Conservation (phyloP, 2,329 filamentous ascomycete genomes). For the Botrytis hyacinthi region DNA sequence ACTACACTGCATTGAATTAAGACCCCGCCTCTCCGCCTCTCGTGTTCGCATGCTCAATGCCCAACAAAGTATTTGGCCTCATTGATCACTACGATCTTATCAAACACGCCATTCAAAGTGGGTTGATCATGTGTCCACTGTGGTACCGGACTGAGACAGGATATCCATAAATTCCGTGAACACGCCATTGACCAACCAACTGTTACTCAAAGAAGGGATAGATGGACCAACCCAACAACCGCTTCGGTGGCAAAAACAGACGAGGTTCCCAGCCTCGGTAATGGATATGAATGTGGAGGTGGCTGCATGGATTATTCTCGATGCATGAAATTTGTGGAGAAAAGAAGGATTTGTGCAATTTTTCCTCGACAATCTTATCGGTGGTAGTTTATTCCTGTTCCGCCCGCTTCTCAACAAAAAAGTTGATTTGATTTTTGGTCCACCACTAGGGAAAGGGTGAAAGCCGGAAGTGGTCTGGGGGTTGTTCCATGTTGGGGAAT, state of each 20-base stretch:
- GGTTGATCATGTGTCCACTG: background rate
- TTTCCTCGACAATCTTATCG: conserved; percentile 8
- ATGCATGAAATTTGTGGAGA: conserved; percentile 7
- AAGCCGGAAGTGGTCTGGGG: background rate
- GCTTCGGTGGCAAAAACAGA: background rate
- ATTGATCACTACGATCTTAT: conserved; percentile 7
- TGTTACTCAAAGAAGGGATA: background rate
- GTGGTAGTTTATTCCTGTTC: background rate
- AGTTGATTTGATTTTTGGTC: background rate
- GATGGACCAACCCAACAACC: conserved; percentile 6
- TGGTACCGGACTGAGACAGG: background rate
- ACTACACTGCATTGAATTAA: background rate
- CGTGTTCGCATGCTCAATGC: conserved; percentile 2
- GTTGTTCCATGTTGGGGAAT: conserved; percentile 1
- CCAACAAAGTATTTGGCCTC: background rate
- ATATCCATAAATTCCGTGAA: background rate
- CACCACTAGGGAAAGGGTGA: background rate
- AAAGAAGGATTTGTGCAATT: background rate
- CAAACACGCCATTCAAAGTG: background rate
- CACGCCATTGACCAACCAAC: background rate
- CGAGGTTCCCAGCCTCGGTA: background rate
- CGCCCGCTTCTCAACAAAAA: conserved; percentile 13
- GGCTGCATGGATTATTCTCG: conserved; percentile 3
- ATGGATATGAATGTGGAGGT: conserved; percentile 4
- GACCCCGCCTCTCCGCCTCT: conserved; percentile 13